Conservation (phyloP, 148 eudicot species). For the Rhododendron vialii region DNA sequence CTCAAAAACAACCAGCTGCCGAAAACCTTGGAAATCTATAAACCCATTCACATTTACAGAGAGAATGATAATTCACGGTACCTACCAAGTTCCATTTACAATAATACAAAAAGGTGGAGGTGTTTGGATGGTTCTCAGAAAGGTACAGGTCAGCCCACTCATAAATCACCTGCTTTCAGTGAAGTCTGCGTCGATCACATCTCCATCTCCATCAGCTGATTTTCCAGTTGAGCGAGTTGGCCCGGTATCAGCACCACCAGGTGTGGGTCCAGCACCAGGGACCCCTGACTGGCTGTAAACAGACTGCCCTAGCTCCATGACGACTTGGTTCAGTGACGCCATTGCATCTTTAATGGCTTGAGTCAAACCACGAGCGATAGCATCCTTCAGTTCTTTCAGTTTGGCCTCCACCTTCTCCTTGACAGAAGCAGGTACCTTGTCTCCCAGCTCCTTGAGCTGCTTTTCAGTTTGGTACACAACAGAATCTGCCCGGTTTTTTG, state of each 20-base stretch:
- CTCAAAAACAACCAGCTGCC: background rate
- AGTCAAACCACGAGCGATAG: slow-evolving; percentile 41
- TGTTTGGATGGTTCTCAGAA: background rate
- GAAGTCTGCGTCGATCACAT: slow-evolving; percentile 50
- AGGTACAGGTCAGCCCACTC: background rate
- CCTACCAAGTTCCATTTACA: background rate
- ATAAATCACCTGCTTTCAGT: background rate
- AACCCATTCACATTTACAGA: background rate
- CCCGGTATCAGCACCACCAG: slow-evolving; percentile 24
- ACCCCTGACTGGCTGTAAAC: slow-evolving; percentile 54
- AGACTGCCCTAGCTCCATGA: slow-evolving; percentile 66
- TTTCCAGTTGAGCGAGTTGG: slow-evolving; percentile 24
- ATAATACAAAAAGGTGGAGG: background rate
- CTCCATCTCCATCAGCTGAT: slow-evolving; percentile 40
- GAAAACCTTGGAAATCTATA: background rate
- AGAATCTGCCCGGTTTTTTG: slow-evolving; percentile 73
- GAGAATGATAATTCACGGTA: background rate
- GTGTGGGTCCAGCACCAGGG: slow-evolving; percentile 28
- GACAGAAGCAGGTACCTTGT: slow-evolving; percentile 50
- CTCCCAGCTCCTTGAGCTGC: slow-evolving; percentile 74
- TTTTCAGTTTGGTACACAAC: slow-evolving; percentile 67
- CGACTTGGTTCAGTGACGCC: slow-evolving; percentile 62
- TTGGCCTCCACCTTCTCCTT: slow-evolving; percentile 60
- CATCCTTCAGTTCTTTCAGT: slow-evolving; percentile 54
- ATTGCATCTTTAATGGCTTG: slow-evolving; percentile 68